Evolutionary conservation across 2,329 filamentous ascomycete genomes (phyloP), one percentile per base, ranked within the genome.

Genomic region (Ramichloridium luteum): DNA sequence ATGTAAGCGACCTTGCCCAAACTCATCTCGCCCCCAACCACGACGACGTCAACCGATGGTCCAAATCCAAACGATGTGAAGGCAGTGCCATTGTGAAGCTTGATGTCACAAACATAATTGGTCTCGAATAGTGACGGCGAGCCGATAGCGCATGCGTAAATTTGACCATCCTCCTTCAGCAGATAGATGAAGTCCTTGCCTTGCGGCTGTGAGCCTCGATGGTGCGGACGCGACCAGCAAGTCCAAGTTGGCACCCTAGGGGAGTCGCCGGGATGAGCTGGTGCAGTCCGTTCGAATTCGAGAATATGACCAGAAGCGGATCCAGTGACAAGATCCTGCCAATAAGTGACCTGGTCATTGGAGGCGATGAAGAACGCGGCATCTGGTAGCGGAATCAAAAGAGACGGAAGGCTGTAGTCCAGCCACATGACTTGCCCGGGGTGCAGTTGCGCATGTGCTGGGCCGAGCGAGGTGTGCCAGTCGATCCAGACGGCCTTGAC

Each of bases 131-230:
- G n/a, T n/a, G n/a, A n/a, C n/a, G n/a, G n/a, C n/a, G n/a, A n/a
- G n/a, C n/a, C n/a, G n/a, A n/a, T n/a, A n/a, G n/a, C n/a, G n/a
- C n/a, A n/a, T n/a, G n/a, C n/a, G n/a, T n/a, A n/a, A n/a, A n/a
- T n/a, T n/a, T n/a, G 63, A 3, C 90, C 90, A 50, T 96, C 88
- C 57, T 96, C 88, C 33, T 86, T 74, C 8, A 80, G 81, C 11
- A 98, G 62, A 49, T 90, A 93, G 29, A 96, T 74, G 37, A 78
- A 74, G 49, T 96, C 90, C 20, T 76, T 74, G 12, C 62, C 67
- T 32, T 69, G 61, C 31, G 70, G 70, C 43, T 77, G 79, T 9
- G 62, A 58, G 37, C 68, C 68, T 14, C 74, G 68, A 5, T 88
- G 75, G 37, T 74, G 69, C 2, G 85, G 80, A 37, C 82, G 72